A percentile compares a stretch with the other conserved stretches of the same genome.
Conservation (phyloP, 164 flowering plant genomes). For the Chloranthus sessilifolius region DNA sequence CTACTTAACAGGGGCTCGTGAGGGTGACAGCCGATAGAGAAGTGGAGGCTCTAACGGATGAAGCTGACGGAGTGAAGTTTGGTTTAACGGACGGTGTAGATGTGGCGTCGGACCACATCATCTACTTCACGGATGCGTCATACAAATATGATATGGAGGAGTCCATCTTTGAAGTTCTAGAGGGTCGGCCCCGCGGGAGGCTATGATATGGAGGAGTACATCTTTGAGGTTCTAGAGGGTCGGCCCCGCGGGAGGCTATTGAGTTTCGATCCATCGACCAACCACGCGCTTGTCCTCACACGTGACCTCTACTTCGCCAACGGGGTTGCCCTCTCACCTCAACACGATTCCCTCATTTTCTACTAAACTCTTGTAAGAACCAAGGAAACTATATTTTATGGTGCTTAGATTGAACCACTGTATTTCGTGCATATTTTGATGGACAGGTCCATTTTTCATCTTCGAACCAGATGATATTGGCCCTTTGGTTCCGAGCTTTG, state of each 20-base stretch:
- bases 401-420: no score
- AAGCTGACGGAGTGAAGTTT: conserved; percentile 63
- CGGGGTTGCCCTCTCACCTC: conserved; percentile 71
- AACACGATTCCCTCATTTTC: conserved; percentile 46
- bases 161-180: conserved; percentile 35
- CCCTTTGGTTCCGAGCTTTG: no score
- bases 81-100: conserved; percentile 61
- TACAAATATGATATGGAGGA: conserved; percentile 41
- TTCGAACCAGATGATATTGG: no score
- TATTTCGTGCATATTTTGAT: no score
- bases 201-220: conserved; percentile 24
- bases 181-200: conserved; percentile 75
- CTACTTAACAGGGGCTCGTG: conserved; percentile 87
- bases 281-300: conserved; percentile 41
- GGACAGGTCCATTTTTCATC: no score
- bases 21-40: conserved; percentile 39
- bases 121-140: conserved; percentile 86
- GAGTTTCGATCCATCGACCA: conserved; percentile 62
- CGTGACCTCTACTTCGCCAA: conserved; percentile 72
- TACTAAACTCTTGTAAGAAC: conserved; percentile 80
- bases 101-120: conserved; percentile 48
- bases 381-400: no score
- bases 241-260: conserved; percentile 66
- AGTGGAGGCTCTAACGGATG: conserved; percentile 46
- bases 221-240: conserved; percentile 53